Evolutionary conservation across 768 basidiomycete species (phyloP), one percentile per base, ranked within the genome.

Genomic region (Boletales sp.): DNA sequence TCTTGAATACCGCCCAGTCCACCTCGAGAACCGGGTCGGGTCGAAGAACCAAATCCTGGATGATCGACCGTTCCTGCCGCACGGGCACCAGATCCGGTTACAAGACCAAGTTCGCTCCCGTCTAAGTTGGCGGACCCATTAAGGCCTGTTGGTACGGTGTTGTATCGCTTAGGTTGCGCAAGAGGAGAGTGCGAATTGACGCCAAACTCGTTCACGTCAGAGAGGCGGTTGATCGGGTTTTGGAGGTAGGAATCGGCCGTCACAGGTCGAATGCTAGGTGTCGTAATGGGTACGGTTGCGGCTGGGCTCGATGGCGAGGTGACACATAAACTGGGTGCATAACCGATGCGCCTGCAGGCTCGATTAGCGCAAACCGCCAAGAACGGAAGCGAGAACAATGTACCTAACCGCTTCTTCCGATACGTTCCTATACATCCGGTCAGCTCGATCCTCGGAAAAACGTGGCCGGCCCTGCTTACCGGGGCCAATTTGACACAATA

Each of bases 401-500:
- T 50, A 72, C 71, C 73, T 79, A 49, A 88, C 74, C 29, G 88
- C 87, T 65, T 90, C 87, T 15, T 77, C 71, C 2, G 88, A 90
- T 8, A 87, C 84, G 39, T 72, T 72, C 60, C 90, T 90, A 52
- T n/a, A 38, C n/a, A 7, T 4, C 21, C 49, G 1, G 50, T 42
- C 30, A 13, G 24, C 6, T 9, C 17, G 30, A n/a, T 32, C 12
- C 21, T 27, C 14, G 14, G 32, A 52, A 47, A n/a, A 5, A 29
- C 13, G 7, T 30, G 13, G 35, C 4, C 18, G 21, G 18, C 42
- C 21, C 31, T 7, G 70, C 83, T 40, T 53, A 87, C 89, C 85
- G 80, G 57, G 86, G 87, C 90, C 90, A 92, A 58, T 91, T 91
- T 5, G 90, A 90, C 32, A 93, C 74, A 40, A 89, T 83, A 15